phyloP scores from a whole-genome alignment of 441 rosid genomes.

The Erodium trifolium region DNA sequence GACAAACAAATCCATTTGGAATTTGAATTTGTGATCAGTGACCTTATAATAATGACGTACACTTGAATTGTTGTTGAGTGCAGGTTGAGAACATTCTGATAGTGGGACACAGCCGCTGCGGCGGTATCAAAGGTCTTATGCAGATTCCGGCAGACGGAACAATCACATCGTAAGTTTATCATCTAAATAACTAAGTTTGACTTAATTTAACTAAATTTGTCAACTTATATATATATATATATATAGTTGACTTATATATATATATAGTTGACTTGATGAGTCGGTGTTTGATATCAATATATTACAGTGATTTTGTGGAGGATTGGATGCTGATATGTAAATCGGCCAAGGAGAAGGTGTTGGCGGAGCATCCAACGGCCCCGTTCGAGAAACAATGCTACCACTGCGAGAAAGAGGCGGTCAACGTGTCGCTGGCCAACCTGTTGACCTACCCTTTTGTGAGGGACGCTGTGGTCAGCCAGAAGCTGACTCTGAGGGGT shows the following conservation, averaged over 20 bases:
- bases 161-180: constrained; percentile 34
- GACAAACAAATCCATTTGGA: too few relatives aligned
- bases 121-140: constrained; percentile 94
- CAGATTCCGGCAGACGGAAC: constrained; percentile 61
- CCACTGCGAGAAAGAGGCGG: constrained; percentile 89
- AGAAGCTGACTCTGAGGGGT: constrained; percentile 50
- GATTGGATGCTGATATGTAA: constrained; percentile 76
- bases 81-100: constrained; percentile 87
- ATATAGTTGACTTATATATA: too few relatives aligned
- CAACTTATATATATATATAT: too few relatives aligned
- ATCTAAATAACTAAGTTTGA: too few relatives aligned
- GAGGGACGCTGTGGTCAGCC: constrained; percentile 54
- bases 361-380: constrained; percentile 29
- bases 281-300: too few relatives aligned
- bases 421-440: constrained; percentile 84
- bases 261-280: too few relatives aligned
- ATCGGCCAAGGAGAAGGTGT: constrained; percentile 62
- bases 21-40: too few relatives aligned
- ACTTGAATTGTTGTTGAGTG: too few relatives aligned
- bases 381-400: constrained; percentile 56
- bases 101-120: constrained; percentile 90
- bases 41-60: too few relatives aligned
- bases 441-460: constrained; percentile 86
- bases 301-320: constrained; percentile 72
- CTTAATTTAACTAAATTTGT: too few relatives aligned